Evolutionary conservation across 805 yeast genomes (phyloP).

Genomic region (Saccharomycopsis olivae): DNA sequence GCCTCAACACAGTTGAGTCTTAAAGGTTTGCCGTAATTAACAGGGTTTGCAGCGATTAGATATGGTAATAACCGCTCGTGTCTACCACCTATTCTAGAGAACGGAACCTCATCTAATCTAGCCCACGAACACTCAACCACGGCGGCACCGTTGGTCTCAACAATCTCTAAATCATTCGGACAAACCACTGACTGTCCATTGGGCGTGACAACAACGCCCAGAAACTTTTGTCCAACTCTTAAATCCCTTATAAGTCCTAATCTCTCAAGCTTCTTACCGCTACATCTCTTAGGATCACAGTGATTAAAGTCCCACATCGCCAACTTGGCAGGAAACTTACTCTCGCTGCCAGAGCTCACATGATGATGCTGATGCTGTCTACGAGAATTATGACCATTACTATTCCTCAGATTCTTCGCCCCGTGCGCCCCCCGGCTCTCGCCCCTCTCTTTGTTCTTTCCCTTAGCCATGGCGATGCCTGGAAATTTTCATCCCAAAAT

Average conservation of each 20-base stretch:
- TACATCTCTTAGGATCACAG: conserved; percentile 95
- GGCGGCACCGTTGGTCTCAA: conserved; percentile 80
- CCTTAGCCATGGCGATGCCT: conserved; percentile 10
- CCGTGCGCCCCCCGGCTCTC: neutral
- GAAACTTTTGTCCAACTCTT: conserved; percentile 88
- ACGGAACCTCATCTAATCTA: conserved; percentile 92
- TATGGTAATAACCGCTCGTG: conserved; percentile 84
- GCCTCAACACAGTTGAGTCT: conserved; percentile 94
- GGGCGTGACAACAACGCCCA: conserved; percentile 86
- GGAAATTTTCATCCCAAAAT: too few species aligned
- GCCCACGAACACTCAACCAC: conserved; percentile 99
- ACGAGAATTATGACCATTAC: neutral
- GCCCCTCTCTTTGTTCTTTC: conserved; percentile 2
- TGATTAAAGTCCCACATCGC: conserved; percentile 99
- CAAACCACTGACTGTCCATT: conserved; percentile 85
- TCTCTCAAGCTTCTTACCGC: conserved; percentile 88
- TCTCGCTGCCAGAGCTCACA: too few species aligned
- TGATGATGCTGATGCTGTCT: neutral
- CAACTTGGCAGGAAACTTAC: conserved; percentile 61
- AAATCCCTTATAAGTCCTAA: conserved; percentile 71
- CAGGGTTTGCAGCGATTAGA: conserved; percentile 92
- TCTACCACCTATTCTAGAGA: conserved; percentile 81
- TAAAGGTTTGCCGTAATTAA: conserved; percentile 96
- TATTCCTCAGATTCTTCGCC: neutral
- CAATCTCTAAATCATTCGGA: conserved; percentile 72